Evolutionary conservation across 139 green algal species (phyloP).

Genomic region (Eudorina sp.): DNA sequence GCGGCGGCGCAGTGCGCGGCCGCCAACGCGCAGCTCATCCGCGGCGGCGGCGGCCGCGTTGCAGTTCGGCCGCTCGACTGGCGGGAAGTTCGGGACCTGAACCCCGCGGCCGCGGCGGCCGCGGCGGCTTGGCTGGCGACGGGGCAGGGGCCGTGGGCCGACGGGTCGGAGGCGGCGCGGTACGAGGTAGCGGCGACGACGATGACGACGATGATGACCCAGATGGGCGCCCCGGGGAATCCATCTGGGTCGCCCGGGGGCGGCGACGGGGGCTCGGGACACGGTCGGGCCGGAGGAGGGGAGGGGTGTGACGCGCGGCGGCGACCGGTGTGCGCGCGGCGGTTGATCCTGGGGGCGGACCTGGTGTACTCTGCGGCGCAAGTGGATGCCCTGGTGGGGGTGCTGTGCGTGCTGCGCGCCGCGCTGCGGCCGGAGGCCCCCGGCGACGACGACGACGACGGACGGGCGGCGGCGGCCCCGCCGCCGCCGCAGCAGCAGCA

Average conservation of each 20-base stretch:
- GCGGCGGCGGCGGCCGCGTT: not conserved
- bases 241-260: too few relatives aligned
- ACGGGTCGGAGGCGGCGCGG: too few relatives aligned
- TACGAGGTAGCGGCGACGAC: too few relatives aligned
- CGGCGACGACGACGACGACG: too few relatives aligned
- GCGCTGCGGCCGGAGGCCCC: too few relatives aligned
- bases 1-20: constrained; percentile 37
- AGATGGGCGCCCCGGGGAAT: too few relatives aligned
- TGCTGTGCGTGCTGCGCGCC: not conserved
- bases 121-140: not conserved
- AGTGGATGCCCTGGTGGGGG: constrained; percentile 6
- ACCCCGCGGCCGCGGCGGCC: not conserved
- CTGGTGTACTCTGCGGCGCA: constrained; percentile 49
- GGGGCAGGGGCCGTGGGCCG: not conserved
- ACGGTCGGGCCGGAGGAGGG: too few relatives aligned
- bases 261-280: too few relatives aligned
- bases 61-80: constrained; percentile 52
- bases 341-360: constrained; percentile 49
- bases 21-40: constrained; percentile 17
- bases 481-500: too few relatives aligned
- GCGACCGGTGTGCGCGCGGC: too few relatives aligned
- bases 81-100: not conserved
- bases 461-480: too few relatives aligned
- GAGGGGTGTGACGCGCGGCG: not conserved
- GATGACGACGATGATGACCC: too few relatives aligned